Percentiles rank a stretch among this genome's conserved stretches.
phyloP scores from a whole-genome alignment of 257 asterid genomes.

The Solanum clarkiae region DNA sequence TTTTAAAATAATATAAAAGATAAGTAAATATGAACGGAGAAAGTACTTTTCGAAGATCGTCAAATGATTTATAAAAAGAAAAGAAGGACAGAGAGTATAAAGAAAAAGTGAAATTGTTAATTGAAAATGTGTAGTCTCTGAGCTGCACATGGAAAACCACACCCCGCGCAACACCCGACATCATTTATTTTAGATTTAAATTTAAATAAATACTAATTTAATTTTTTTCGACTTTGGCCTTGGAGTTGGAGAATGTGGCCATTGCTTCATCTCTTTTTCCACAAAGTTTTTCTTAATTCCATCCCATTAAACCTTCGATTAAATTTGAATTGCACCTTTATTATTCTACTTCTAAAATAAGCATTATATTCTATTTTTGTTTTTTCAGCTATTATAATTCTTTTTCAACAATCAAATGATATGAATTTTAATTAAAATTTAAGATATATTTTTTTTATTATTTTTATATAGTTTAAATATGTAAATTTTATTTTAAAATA shows the following conservation, averaged over 20 bases:
- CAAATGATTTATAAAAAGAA: neutral
- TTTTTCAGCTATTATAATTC: no score
- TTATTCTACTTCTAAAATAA: no score
- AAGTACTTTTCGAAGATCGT: neutral
- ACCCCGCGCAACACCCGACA: neutral
- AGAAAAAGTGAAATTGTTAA: neutral
- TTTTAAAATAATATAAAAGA: neutral
- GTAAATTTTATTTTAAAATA: no score
- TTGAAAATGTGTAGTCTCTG: neutral
- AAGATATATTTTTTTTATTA: no score
- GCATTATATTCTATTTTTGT: no score
- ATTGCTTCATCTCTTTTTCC: neutral
- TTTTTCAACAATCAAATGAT: no score
- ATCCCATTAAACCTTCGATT: no score
- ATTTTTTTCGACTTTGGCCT: neutral
- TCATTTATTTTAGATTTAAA: neutral
- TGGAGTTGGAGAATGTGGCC: neutral
- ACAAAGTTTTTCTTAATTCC: no score
- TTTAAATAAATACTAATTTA: neutral
- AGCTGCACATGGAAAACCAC: neutral
- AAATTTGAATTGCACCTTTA: no score
- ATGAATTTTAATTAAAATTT: no score
- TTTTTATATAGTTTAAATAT: no score
- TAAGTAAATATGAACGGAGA: accelerated
- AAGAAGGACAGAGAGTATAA: neutral